Base-by-base conservation (phyloP, 2,329 filamentous ascomycete species). In the Clarireedia homoeocarpa region DNA sequence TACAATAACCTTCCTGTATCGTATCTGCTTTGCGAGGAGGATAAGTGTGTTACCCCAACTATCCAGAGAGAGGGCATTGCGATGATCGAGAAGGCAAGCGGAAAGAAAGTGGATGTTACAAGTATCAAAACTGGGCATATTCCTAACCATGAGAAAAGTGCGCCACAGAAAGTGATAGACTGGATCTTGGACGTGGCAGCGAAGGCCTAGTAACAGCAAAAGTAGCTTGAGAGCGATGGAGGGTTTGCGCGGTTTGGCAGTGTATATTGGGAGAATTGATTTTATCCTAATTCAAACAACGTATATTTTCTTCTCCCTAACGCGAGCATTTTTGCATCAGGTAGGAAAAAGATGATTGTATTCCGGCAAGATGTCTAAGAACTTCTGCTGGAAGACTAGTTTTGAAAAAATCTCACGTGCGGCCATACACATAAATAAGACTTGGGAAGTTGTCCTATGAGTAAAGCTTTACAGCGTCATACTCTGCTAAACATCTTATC, bases 1-100 rank as follows among this genome's bases (percentile, higher is more conserved):
- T 76, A 74, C 58, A 71, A 70, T 54, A 67, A 75, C 38, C 63
- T 74, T 1, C 70, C 70, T 0, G 70, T 71, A 2, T 74, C 70
- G 1, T 76, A 71, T 56, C 61, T 76, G 7, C 2, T 75, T 12
- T 71, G 70, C 40, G 69, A 71, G 46, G 58, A 67, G 0, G 73
- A 76, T 56, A 10, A 52, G 10, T 60, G 64, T n/a, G 62, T 76
- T n/a, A 48, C 63, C 2, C 62, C 69, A 0, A 56, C 61, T 20
- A 45, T 61, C 5, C 73, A 75, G 61, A 66, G 66, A 56, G 59
- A 51, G 2, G 57, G 54, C n/a, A 72, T 71, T 44, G 66, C 71
- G 10, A 61, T 62, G 27, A 70, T 76, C 45, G 70, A 72, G 60
- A 62, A 57, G 49, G 68, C 62, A 44, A 69, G 65, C 50, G 71